Percentiles rank a stretch among this genome's conserved stretches.
Conservation (phyloP, 176 grass and related monocot species). For the Tillandsia leiboldiana region DNA sequence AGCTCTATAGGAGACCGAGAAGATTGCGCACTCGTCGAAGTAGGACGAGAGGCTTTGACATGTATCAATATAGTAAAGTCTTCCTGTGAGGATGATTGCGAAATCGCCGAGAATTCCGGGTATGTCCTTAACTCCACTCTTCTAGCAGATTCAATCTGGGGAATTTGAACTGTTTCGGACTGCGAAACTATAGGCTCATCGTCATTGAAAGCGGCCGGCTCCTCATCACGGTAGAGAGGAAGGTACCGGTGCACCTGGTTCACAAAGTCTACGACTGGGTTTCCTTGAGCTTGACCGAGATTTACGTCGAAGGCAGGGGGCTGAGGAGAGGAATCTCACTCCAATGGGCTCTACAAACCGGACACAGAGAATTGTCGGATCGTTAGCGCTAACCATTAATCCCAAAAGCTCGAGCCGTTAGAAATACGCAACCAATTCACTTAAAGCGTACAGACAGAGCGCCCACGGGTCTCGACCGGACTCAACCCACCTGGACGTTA, state of each 20-base stretch:
- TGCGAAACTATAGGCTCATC: slow-evolving; percentile 47
- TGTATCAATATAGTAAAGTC: slow-evolving; percentile 62
- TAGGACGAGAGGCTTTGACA: slow-evolving; percentile 56
- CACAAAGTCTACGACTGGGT: slow-evolving; percentile 31
- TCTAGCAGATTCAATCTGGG: slow-evolving; percentile 8
- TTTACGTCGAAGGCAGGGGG: slow-evolving; percentile 28
- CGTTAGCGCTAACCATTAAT: too few species aligned
- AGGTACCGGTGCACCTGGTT: slow-evolving; percentile 25
- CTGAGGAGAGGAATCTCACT: slow-evolving; percentile 54
- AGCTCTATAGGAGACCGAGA: slow-evolving; percentile 70
- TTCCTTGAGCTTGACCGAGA: slow-evolving; percentile 54
- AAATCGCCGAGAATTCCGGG: slow-evolving; percentile 33
- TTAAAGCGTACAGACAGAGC: too few species aligned
- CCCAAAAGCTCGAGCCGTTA: too few species aligned
- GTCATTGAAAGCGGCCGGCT: slow-evolving; percentile 52
- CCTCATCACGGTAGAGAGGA: slow-evolving; percentile 27
- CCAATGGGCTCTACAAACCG: slow-evolving; percentile 75
- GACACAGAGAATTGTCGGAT: too few species aligned
- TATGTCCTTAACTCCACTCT: slow-evolving; percentile 56
- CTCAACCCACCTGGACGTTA: too few species aligned
- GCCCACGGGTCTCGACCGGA: too few species aligned
- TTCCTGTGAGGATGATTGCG: slow-evolving; percentile 28
- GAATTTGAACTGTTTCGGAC: slow-evolving; percentile 18
- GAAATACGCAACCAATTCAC: too few species aligned
- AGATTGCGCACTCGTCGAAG: neutral